A percentile compares a stretch with the other conserved stretches of the same genome.
Conservation (phyloP, 805 yeast genomes). For the Candida pini region DNA sequence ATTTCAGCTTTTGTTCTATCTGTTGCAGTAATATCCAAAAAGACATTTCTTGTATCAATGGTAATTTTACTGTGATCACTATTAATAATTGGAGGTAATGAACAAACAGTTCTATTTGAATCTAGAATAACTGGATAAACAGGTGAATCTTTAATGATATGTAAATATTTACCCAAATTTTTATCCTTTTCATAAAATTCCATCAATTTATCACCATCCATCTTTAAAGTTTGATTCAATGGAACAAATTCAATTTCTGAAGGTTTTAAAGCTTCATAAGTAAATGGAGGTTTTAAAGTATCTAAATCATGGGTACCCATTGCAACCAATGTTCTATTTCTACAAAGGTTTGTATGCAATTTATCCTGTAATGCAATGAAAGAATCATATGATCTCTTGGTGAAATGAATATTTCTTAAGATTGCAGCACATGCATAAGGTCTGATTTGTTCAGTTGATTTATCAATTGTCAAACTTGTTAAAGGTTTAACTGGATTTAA, state of each 20-base stretch:
- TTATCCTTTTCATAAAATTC: conserved; percentile 89
- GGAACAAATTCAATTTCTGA: conserved; percentile 70
- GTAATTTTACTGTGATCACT: conserved; percentile 86
- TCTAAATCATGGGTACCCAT: conserved; percentile 97
- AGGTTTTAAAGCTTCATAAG: conserved; percentile 81
- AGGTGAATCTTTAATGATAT: conserved; percentile 81
- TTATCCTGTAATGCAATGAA: conserved; percentile 96
- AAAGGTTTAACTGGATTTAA: conserved; percentile 58
- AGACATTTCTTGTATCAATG: conserved; percentile 77
- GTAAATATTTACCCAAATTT: conserved; percentile 83
- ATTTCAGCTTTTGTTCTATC: conserved; percentile 92
- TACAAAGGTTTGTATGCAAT: conserved; percentile 89
- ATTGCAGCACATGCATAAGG: conserved; percentile 96
- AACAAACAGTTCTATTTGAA: conserved; percentile 67
- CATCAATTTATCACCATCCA: conserved; percentile 76
- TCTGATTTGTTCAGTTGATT: conserved; percentile 68
- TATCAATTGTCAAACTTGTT: conserved; percentile 62
- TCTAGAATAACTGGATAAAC: conserved; percentile 90
- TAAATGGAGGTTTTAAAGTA: conserved; percentile 66
- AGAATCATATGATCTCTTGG: conserved; percentile 83
- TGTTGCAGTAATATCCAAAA: conserved; percentile 91
- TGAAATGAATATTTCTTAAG: conserved; percentile 75
- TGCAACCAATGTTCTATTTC: conserved; percentile 95
- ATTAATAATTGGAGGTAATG: conserved; percentile 96
- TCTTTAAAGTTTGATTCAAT: conserved; percentile 59